Conservation (phyloP, 2,329 filamentous ascomycete species). For the Penicillium freii region DNA sequence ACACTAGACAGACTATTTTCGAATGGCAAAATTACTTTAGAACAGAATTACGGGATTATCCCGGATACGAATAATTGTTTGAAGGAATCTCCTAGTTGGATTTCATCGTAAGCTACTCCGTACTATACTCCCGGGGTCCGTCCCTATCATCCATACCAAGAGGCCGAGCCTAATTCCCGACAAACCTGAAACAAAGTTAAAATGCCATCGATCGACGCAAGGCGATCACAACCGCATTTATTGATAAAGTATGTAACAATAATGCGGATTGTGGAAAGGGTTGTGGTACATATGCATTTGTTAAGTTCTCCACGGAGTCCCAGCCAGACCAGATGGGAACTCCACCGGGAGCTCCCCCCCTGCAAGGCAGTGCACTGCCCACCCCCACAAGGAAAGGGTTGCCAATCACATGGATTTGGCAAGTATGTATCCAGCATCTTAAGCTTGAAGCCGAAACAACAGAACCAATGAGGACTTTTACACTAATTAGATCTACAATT, state of each 20-base stretch:
- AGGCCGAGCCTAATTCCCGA: constrained; percentile 2
- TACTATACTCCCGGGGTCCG: too few relatives aligned
- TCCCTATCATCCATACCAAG: neutral
- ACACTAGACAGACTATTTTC: neutral
- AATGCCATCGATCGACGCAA: constrained; percentile 1
- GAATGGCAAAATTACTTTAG: neutral
- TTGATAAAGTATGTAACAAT: constrained; percentile 1
- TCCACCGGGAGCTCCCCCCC: constrained; percentile 21
- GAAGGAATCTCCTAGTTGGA: neutral
- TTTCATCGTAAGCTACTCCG: neutral
- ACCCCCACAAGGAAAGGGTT: constrained; percentile 19
- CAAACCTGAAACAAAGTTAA: constrained; percentile 9
- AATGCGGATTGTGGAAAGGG: neutral
- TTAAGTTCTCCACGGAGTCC: neutral
- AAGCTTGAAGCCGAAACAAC: neutral
- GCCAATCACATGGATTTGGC: constrained; percentile 5
- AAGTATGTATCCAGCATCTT: neutral
- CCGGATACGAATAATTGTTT: too few relatives aligned
- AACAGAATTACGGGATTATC: neutral
- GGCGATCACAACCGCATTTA: constrained; percentile 1
- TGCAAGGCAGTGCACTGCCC: constrained; percentile 28
- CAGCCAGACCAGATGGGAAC: constrained; percentile 9
- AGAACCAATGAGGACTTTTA: neutral
- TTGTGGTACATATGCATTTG: neutral
- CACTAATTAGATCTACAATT: neutral